Evolutionary conservation across 1,284 basidiomycete genomes (phyloP).

Genomic region (Cryptococcus deneoformans): DNA sequence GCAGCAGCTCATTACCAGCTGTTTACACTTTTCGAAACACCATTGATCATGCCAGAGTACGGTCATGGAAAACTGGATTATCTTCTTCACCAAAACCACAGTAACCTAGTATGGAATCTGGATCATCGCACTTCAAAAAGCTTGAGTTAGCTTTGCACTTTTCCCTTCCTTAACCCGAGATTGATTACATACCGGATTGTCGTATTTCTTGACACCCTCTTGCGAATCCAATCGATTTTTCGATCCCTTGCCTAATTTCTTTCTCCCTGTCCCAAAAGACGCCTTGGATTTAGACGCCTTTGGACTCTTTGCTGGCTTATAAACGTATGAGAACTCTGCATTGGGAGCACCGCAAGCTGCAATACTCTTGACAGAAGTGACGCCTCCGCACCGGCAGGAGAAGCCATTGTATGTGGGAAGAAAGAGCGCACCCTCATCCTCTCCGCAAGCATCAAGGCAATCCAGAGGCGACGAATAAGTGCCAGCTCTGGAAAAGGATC

Average conservation of each 20-base stretch:
- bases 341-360: constrained; percentile 5
- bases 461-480: constrained; percentile 3
- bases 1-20: no score
- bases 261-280: neutral
- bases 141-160: no score
- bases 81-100: constrained; percentile 31
- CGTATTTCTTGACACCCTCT: constrained; percentile 5
- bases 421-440: constrained; percentile 3
- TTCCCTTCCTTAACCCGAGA: neutral
- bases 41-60: neutral
- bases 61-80: constrained; percentile 64
- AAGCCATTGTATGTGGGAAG: neutral
- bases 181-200: constrained; percentile 4
- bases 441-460: constrained; percentile 4
- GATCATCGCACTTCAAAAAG: constrained; percentile 7
- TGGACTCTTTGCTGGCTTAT: constrained; percentile 2
- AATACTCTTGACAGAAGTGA: constrained; percentile 6
- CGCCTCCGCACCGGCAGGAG: constrained; percentile 7
- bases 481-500: constrained; percentile 2
- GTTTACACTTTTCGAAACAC: no score
- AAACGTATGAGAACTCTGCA: constrained; percentile 8
- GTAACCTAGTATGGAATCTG: constrained; percentile 6
- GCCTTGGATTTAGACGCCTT: neutral
- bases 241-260: neutral
- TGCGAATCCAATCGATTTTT: neutral